Evolutionary conservation across 495 filamentous ascomycete species (phyloP).

Genomic region (Oleoguttula mirabilis): DNA sequence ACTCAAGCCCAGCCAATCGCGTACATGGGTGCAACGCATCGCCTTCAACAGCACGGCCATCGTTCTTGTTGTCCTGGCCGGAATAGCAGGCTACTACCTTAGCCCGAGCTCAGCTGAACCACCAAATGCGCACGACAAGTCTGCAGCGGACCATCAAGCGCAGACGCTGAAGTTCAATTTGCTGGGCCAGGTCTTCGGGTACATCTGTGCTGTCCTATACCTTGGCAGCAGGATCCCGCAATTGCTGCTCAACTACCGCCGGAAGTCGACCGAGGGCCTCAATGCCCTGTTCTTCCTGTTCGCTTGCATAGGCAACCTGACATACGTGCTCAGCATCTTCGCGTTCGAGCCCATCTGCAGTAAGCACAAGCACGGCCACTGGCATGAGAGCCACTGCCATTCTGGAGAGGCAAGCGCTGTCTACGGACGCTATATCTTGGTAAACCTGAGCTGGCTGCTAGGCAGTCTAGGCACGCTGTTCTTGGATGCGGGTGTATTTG

Average conservation of each 20-base stretch:
- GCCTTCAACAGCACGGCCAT: slow-evolving; percentile 62
- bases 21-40: slow-evolving; percentile 29
- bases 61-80: slow-evolving; percentile 66
- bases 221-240: slow-evolving; percentile 81
- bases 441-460: slow-evolving; percentile 80
- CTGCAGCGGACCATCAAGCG: slow-evolving; percentile 14
- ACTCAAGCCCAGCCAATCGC: slow-evolving; percentile 7
- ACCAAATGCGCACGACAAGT: slow-evolving; percentile 11
- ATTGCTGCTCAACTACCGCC: slow-evolving; percentile 74
- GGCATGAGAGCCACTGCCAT: slow-evolving; percentile 18
- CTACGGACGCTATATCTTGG: slow-evolving; percentile 68
- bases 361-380: slow-evolving; percentile 9
- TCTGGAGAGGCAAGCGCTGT: slow-evolving; percentile 43
- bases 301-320: slow-evolving; percentile 85
- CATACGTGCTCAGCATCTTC: slow-evolving; percentile 84
- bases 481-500: slow-evolving; percentile 75
- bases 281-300: slow-evolving; percentile 92
- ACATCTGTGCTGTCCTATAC: slow-evolving; percentile 57
- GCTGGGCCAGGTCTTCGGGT: slow-evolving; percentile 46
- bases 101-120: slow-evolving; percentile 34
- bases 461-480: slow-evolving; percentile 80
- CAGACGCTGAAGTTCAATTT: slow-evolving; percentile 49
- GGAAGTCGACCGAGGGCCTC: slow-evolving; percentile 62
- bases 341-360: slow-evolving; percentile 58
- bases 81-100: slow-evolving; percentile 75